These are phyloP conservation scores for Geosmithia putterillii DNA, from an alignment of 2,329 filamentous ascomycete species.

Conservation along the genomic window DNA sequence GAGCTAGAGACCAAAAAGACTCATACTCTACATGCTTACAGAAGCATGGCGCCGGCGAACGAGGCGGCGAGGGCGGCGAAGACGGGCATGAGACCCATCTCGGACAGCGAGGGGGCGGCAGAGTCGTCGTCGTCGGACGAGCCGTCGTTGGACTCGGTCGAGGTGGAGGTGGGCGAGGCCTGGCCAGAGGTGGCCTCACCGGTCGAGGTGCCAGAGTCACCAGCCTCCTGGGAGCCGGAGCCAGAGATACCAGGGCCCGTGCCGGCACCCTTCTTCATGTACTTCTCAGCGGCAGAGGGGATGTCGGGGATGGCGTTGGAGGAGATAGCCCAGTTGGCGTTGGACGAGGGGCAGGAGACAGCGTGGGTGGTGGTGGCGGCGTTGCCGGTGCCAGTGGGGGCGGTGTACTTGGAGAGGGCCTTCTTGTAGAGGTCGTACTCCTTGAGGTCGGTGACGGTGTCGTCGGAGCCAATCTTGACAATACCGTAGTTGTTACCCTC, in stretches of 20 bases:
- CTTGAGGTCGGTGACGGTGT: slow-evolving; percentile 37
- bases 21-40: slow-evolving; percentile 15
- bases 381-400: slow-evolving; percentile 38
- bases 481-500: slow-evolving; percentile 74
- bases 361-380: slow-evolving; percentile 32
- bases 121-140: slow-evolving; percentile 11
- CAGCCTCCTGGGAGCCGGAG: slow-evolving; percentile 39
- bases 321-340: slow-evolving; percentile 37
- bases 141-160: slow-evolving; percentile 6
- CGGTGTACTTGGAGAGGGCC: slow-evolving; percentile 34
- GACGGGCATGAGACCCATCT: slow-evolving; percentile 19
- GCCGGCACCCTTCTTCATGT: slow-evolving; percentile 40
- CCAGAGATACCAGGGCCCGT: slow-evolving; percentile 39
- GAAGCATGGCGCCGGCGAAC: slow-evolving; percentile 21
- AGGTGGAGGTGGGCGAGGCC: slow-evolving; percentile 13
- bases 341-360: slow-evolving; percentile 35
- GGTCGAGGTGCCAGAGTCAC: slow-evolving; percentile 32
- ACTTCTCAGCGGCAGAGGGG: slow-evolving; percentile 36
- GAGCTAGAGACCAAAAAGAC: no score
- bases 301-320: slow-evolving; percentile 37
- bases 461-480: slow-evolving; percentile 46
- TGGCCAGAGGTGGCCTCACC: slow-evolving; percentile 21
- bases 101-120: slow-evolving; percentile 15
- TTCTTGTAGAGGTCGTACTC: slow-evolving; percentile 49
- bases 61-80: slow-evolving; percentile 22